Base-by-base conservation (phyloP, 306 rosid genomes). In the Rosa rugosa region DNA sequence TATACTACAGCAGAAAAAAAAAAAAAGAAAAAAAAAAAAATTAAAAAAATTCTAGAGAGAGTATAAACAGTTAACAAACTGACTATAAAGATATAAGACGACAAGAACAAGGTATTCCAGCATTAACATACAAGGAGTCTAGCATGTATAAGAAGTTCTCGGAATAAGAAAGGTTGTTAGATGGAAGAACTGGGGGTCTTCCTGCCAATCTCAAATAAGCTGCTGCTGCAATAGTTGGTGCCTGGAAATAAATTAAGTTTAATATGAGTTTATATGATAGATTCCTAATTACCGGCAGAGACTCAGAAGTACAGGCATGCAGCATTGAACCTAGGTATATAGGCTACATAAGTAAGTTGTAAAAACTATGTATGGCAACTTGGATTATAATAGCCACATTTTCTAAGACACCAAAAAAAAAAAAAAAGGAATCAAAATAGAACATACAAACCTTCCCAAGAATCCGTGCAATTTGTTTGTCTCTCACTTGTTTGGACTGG, bases 71-170 rank as follows among this genome's bases (percentile, higher is more conserved):
- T 40, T 16, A 8, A n/a, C 4, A 40, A 49, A 69, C 23, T 62
- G 11, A 41, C 23, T 74, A 2, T 8, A 64, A 66, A 1, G 38
- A 23, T 72, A 11, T 6, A 38, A 10, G 8, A 60, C 31, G 5
- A 56, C 40, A 71, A 63, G 44, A 44, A 63, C 13, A 38, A 64
- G 22, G 68, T 34, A 75, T 64, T 44, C 8, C n/a, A 10, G 53
- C 47, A 40, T 18, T 18, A 76, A 84, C 94, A 6, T 91, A 93
- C 98, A 89, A 62, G 69, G 98, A 93, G 83, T 93, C 98, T 60
- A 93, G 97, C 98, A 93, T 93, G 93, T 93, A 93, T 49, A 93
- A 79, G 85, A 93, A 89, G 83, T 91, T 93, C 84, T 93, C 97
- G 0, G 98, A 80, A 84, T 89, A 93, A 59, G 98, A 91, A 75